Conservation (phyloP, 129 eudicot genomes). For the Heracleum sosnowskyi region DNA sequence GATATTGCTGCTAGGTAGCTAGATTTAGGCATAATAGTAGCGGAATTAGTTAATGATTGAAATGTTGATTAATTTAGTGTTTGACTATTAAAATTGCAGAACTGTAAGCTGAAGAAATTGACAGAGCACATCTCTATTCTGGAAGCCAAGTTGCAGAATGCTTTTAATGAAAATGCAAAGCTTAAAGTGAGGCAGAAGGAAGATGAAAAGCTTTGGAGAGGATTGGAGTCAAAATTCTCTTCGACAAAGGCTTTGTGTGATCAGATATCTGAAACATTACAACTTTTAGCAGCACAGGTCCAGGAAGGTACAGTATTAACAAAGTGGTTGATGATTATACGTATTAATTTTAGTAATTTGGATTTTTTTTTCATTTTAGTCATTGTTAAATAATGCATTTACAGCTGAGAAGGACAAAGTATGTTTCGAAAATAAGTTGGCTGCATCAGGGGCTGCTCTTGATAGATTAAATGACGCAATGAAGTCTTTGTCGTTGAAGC, state of each 20-base stretch:
- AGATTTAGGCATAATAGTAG: not conserved
- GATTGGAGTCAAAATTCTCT: slow-evolving; percentile 83
- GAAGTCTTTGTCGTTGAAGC: slow-evolving; percentile 58
- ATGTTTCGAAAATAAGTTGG: slow-evolving; percentile 45
- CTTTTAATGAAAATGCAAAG: slow-evolving; percentile 86
- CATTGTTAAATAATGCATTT: slow-evolving; percentile 14
- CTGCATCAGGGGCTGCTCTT: slow-evolving; percentile 56
- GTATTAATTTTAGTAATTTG: slow-evolving; percentile 11
- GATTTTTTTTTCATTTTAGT: slow-evolving; percentile 8
- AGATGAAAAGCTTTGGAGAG: slow-evolving; percentile 91
- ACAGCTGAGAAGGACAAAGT: slow-evolving; percentile 85
- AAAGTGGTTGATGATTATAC: slow-evolving; percentile 4
- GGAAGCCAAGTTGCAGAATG: slow-evolving; percentile 79
- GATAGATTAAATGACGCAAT: slow-evolving; percentile 57
- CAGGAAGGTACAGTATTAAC: slow-evolving; percentile 78
- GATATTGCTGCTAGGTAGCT: slow-evolving; percentile 7
- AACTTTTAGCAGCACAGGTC: slow-evolving; percentile 69
- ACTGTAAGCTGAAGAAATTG: slow-evolving; percentile 66
- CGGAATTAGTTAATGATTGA: not conserved
- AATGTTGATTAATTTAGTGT: not conserved
- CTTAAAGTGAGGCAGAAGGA: slow-evolving; percentile 84
- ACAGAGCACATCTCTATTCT: slow-evolving; percentile 54
- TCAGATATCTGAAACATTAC: slow-evolving; percentile 79
- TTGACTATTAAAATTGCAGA: slow-evolving; percentile 40
- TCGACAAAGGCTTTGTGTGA: slow-evolving; percentile 79